A percentile compares a stretch with the other conserved stretches of the same genome.
phyloP scores from a whole-genome alignment of 805 yeast species.

The Starmerella powellii region DNA sequence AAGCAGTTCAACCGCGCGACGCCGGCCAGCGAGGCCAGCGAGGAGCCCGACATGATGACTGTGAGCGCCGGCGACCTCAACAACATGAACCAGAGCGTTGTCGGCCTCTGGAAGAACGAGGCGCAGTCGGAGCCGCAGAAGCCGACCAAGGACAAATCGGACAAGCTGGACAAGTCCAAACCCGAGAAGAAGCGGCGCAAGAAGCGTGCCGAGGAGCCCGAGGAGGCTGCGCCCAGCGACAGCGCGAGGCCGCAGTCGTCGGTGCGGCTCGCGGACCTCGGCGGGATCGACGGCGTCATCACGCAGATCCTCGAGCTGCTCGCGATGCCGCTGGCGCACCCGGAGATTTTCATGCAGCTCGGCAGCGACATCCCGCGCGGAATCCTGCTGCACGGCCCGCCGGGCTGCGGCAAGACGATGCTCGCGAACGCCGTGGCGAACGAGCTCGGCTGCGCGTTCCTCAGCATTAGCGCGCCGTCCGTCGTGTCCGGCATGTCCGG shows the following conservation, averaged over 20 bases:
- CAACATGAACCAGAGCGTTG: constrained; percentile 63
- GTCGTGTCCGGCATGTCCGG: constrained; percentile 99
- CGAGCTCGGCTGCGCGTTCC: constrained; percentile 83
- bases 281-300: constrained; percentile 81
- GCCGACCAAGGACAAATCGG: neutral
- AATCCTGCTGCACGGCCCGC: constrained; percentile 90
- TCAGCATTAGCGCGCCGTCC: constrained; percentile 85
- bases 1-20: constrained; percentile 25
- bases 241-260: constrained; percentile 36
- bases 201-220: constrained; percentile 9
- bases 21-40: constrained; percentile 20
- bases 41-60: constrained; percentile 43
- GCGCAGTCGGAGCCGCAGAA: constrained; percentile 11
- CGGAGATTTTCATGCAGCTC: constrained; percentile 74
- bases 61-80: constrained; percentile 45
- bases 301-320: constrained; percentile 79
- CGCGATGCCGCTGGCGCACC: constrained; percentile 85
- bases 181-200: constrained; percentile 5
- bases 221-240: constrained; percentile 42
- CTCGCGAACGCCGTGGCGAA: constrained; percentile 95
- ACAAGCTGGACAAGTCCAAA: neutral
- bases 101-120: constrained; percentile 47
- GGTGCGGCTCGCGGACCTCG: constrained; percentile 57
- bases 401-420: constrained; percentile 97
- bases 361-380: constrained; percentile 96